phyloP scores from a whole-genome alignment of 768 basidiomycete genomes.

The Candolleomyces efflorescens region DNA sequence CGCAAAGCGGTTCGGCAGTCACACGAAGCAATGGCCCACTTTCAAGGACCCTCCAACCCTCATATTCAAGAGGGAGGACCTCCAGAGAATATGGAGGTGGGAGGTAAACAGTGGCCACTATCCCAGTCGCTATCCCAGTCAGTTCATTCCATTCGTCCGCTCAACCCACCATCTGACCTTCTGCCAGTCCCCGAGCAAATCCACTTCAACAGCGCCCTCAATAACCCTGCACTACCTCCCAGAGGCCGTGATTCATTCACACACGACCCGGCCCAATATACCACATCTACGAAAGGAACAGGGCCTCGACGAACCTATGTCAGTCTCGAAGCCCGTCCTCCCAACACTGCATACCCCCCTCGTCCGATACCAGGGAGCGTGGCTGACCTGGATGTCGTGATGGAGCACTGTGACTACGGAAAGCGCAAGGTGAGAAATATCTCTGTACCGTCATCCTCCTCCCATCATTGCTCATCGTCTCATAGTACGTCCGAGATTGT shows the following conservation, averaged over 20 bases:
- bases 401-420: slow-evolving; percentile 92
- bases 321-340: slow-evolving; percentile 57
- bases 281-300: slow-evolving; percentile 59
- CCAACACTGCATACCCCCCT: slow-evolving; percentile 77
- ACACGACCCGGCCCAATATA: slow-evolving; percentile 34
- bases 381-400: slow-evolving; percentile 83
- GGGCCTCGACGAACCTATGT: slow-evolving; percentile 80
- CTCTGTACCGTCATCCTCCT: not conserved
- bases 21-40: slow-evolving; percentile 60
- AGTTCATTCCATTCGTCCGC: slow-evolving; percentile 24
- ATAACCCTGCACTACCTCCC: slow-evolving; percentile 75
- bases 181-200: slow-evolving; percentile 66
- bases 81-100: slow-evolving; percentile 94
- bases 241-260: slow-evolving; percentile 44
- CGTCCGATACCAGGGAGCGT: slow-evolving; percentile 82
- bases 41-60: slow-evolving; percentile 63
- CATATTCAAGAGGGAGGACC: slow-evolving; percentile 70
- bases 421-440: slow-evolving; percentile 55
- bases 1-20: slow-evolving; percentile 55
- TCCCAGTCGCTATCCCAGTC: slow-evolving; percentile 77
- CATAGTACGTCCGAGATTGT: slow-evolving; percentile 96
- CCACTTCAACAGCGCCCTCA: slow-evolving; percentile 47
- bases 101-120: slow-evolving; percentile 93
- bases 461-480: slow-evolving; percentile 10
- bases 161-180: not conserved